Evolutionary conservation across 1,139 yeast species (phyloP).

Genomic region (Zygoascus sp.): DNA sequence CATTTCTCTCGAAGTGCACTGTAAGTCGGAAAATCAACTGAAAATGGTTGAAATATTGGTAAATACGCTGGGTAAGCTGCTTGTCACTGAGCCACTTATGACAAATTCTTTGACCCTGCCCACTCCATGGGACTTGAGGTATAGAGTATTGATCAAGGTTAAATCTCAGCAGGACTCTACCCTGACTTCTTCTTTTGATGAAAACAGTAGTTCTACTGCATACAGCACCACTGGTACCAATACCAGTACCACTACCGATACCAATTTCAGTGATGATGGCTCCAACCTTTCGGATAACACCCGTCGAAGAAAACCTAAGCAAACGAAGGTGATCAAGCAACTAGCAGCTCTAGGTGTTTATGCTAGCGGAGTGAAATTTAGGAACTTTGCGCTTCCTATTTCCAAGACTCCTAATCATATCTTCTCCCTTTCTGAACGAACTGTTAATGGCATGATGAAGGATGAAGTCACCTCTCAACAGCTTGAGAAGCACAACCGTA

Average conservation of each 20-base stretch:
- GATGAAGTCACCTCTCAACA: slow-evolving; percentile 49
- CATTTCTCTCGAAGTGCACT: slow-evolving; percentile 81
- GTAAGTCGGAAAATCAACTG: slow-evolving; percentile 61
- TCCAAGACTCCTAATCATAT: slow-evolving; percentile 78
- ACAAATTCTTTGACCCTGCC: slow-evolving; percentile 45
- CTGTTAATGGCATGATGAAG: slow-evolving; percentile 57
- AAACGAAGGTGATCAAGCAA: slow-evolving; percentile 42
- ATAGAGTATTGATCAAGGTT: slow-evolving; percentile 69
- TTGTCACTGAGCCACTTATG: slow-evolving; percentile 46
- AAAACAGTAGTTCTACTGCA: background rate
- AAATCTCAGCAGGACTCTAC: slow-evolving; percentile 38
- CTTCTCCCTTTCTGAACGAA: slow-evolving; percentile 79
- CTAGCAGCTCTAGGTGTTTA: slow-evolving; percentile 63
- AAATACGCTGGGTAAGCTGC: slow-evolving; percentile 54
- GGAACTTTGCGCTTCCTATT: slow-evolving; percentile 81
- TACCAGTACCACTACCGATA: slow-evolving; percentile 34
- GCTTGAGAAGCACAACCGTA: slow-evolving; percentile 70
- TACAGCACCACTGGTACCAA: slow-evolving; percentile 7
- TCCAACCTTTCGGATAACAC: background rate
- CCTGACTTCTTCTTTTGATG: slow-evolving; percentile 1
- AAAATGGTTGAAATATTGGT: slow-evolving; percentile 50
- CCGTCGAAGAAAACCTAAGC: slow-evolving; percentile 18
- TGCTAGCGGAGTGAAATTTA: slow-evolving; percentile 68
- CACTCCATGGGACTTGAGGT: slow-evolving; percentile 65
- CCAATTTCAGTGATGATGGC: slow-evolving; percentile 31